phyloP scores from a whole-genome alignment of 2,329 filamentous ascomycete species.

The Furcasterigmium furcatum region DNA sequence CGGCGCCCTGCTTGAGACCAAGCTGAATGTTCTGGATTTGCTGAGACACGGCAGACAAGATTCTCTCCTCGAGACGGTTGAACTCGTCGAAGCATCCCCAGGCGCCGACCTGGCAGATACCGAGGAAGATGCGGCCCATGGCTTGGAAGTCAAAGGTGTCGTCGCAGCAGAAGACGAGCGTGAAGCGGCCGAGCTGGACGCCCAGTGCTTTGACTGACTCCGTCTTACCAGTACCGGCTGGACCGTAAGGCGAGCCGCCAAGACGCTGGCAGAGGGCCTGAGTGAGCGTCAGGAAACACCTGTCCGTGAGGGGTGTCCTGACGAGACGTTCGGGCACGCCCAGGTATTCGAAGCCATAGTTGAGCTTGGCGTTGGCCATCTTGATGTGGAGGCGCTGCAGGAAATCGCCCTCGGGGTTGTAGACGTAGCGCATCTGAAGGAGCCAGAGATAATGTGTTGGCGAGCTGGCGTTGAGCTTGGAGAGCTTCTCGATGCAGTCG shows the following conservation, averaged over 20 bases:
- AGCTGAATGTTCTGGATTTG: slow-evolving; percentile 99
- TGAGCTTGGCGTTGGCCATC: slow-evolving; percentile 94
- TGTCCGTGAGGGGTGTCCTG: slow-evolving; percentile 92
- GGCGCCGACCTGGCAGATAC: slow-evolving; percentile 97
- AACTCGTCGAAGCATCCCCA: slow-evolving; percentile 99
- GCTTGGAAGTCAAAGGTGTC: slow-evolving; percentile 99
- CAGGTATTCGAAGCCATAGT: slow-evolving; percentile 97
- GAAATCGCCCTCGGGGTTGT: slow-evolving; percentile 76
- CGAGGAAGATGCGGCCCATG: slow-evolving; percentile 98
- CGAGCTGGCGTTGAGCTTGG: slow-evolving; percentile 69
- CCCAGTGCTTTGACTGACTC: slow-evolving; percentile 98
- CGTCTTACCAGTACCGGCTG: slow-evolving; percentile 96
- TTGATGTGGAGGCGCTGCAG: slow-evolving; percentile 81
- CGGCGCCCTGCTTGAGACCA: slow-evolving; percentile 79
- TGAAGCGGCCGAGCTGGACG: slow-evolving; percentile 94
- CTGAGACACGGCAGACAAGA: slow-evolving; percentile 95
- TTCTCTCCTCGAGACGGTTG: slow-evolving; percentile 97
- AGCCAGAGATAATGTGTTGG: slow-evolving; percentile 89
- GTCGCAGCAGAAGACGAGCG: slow-evolving; percentile 98
- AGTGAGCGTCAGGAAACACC: slow-evolving; percentile 96
- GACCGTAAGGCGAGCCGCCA: slow-evolving; percentile 94
- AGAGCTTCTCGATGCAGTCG: slow-evolving; percentile 85
- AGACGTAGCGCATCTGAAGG: slow-evolving; percentile 95
- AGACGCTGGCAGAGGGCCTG: slow-evolving; percentile 93
- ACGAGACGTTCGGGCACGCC: slow-evolving; percentile 96